Base-by-base conservation (phyloP, 495 filamentous ascomycete species). In the Aspergillus asperescens region DNA sequence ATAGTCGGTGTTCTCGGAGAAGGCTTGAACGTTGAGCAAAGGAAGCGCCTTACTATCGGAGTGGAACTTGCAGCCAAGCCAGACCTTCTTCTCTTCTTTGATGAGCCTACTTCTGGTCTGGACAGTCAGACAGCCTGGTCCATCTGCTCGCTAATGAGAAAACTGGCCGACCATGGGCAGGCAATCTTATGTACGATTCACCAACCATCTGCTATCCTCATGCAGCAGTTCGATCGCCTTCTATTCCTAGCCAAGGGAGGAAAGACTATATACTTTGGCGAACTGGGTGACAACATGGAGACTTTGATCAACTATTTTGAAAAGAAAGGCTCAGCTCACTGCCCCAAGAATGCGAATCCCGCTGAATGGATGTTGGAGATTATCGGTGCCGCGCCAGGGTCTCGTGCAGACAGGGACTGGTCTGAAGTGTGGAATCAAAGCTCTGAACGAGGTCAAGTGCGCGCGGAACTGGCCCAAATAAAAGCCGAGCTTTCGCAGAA, bases 351-450 rank as follows among this genome's bases (percentile, higher is more conserved):
- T 20, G 87, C 86, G 8, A 96, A 78, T 31, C 89, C 89, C 3
- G 91, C 91, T 18, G 91, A 96, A 66, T 94, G 86, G 87, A 95
- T 96, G 87, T 71, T 96, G 34, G 89, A 94, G 57, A 85, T 89
- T 28, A 95, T 92, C 44, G 90, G 90, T 44, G 88, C 89, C 35
- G 90, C 89, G 0, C 89, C 90, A 3, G 89, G 88, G 20, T 84
- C 81, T 16, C 63, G 76, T 49, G 83, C 82, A 16, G 79, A 88
- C 28, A 77, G 83, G 52, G 87, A 96, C 67, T 96, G 91, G 91
- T 74, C 79, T 48, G 66, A 87, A 44, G 69, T 81, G 6, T 96
- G 91, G 91, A 82, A 81, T 16, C 67, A 83, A 16, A 87, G 82
- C 58, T 67, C 78, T 15, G 90, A 96, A 67, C 81, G 83, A 54